These are phyloP conservation scores for Fusarium falciforme DNA, from an alignment of 2,329 filamentous ascomycete species.

Conservation along the genomic window DNA sequence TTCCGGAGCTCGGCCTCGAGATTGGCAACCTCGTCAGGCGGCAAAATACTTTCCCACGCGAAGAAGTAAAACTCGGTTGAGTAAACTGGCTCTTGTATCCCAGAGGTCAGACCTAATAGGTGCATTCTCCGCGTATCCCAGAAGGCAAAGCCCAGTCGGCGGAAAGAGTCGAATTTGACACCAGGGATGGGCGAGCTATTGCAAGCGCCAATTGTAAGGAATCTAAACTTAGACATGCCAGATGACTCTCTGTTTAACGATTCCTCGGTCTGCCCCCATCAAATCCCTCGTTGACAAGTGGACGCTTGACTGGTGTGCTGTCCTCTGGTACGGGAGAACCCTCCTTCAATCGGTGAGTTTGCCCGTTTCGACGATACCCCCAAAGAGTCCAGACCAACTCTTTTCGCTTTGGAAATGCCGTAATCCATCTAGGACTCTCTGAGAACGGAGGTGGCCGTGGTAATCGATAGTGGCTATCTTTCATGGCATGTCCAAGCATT, in stretches of 20 bases:
- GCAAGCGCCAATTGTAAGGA: background rate
- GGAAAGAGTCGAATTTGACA: slow-evolving; percentile 30
- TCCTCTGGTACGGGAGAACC: background rate
- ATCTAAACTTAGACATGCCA: background rate
- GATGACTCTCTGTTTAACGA: background rate
- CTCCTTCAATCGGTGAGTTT: background rate
- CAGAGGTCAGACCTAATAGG: background rate
- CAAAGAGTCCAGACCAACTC: background rate
- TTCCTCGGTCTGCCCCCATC: background rate
- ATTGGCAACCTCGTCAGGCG: slow-evolving; percentile 5
- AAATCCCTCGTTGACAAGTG: background rate
- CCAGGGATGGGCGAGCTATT: slow-evolving; percentile 15
- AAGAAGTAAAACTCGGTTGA: background rate
- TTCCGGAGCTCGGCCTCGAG: slow-evolving; percentile 1
- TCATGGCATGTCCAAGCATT: background rate
- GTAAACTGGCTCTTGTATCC: background rate
- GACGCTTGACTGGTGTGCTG: background rate
- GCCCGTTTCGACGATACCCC: background rate
- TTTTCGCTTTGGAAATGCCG: slow-evolving; percentile 5
- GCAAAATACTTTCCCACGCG: slow-evolving; percentile 7
- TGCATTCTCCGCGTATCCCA: slow-evolving; percentile 30
- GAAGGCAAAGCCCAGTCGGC: slow-evolving; percentile 27
- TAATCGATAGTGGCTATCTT: slow-evolving; percentile 14
- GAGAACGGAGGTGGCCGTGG: slow-evolving; percentile 6
- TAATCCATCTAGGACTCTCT: slow-evolving; percentile 15